A percentile compares a stretch with the other conserved stretches of the same genome.
Conservation (phyloP, 164 flowering plant species). For the Magnolia sinica region DNA sequence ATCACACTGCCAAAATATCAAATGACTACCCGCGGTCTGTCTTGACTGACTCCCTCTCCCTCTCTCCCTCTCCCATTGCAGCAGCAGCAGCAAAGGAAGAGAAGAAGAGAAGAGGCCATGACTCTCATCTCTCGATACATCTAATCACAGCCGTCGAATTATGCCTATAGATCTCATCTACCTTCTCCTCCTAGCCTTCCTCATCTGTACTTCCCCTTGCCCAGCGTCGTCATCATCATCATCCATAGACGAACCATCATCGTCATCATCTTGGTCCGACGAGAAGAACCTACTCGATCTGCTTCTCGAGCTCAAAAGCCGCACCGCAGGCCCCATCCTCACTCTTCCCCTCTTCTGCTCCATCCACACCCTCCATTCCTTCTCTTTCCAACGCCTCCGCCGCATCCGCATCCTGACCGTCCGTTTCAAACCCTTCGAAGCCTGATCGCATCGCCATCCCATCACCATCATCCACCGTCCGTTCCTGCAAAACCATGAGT, state of each 20-base stretch:
- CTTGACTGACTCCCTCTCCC: background rate
- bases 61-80: background rate
- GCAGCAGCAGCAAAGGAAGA: background rate
- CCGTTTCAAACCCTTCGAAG: constrained; percentile 19
- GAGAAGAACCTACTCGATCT: constrained; percentile 6
- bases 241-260: background rate
- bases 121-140: background rate
- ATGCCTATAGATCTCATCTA: constrained; percentile 14
- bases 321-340: background rate
- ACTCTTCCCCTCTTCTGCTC: constrained; percentile 5
- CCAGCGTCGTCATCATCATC: background rate
- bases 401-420: constrained; percentile 18
- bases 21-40: too few species aligned
- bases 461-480: background rate
- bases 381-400: constrained; percentile 16
- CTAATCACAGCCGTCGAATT: constrained; percentile 6
- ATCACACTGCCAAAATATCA: too few species aligned
- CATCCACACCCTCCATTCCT: constrained; percentile 2
- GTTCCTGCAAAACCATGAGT: constrained; percentile 22
- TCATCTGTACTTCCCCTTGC: constrained; percentile 13
- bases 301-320: constrained; percentile 16
- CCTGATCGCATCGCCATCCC: constrained; percentile 10
- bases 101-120: background rate
- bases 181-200: constrained; percentile 7
- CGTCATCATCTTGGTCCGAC: constrained; percentile 5